These are phyloP conservation scores for Neopestalotiopsis rosae DNA, from an alignment of 2,329 filamentous ascomycete species.

Conservation along the genomic window DNA sequence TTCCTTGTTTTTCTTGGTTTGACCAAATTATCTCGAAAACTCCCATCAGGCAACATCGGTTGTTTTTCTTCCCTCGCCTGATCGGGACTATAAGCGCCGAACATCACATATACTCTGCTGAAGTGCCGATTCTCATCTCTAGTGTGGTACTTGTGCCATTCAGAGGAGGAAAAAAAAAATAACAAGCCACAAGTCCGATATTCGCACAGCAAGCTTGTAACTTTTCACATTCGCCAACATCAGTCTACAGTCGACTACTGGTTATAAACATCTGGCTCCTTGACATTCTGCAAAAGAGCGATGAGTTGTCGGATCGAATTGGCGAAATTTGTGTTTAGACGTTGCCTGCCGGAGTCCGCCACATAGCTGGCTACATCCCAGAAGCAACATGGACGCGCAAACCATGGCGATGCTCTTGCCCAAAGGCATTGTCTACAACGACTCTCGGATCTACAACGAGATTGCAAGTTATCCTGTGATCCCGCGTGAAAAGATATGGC, in stretches of 20 bases:
- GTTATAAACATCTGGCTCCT: background rate
- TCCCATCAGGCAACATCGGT: background rate
- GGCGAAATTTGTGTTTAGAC: conserved; percentile 7
- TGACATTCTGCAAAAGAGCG: background rate
- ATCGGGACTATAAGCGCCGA: background rate
- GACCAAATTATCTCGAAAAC: background rate
- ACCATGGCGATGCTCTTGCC: conserved; percentile 53
- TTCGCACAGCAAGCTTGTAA: background rate
- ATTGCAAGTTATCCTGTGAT: conserved; percentile 57
- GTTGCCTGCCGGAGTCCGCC: conserved; percentile 2
- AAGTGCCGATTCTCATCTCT: background rate
- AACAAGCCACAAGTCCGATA: background rate
- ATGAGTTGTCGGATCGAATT: background rate
- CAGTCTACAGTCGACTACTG: no score
- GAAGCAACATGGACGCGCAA: conserved; percentile 30
- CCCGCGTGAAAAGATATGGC: conserved; percentile 57
- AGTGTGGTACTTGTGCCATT: background rate
- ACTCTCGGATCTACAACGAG: conserved; percentile 55
- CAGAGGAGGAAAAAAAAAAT: background rate
- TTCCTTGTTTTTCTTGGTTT: conserved; percentile 1
- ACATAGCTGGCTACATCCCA: conserved; percentile 21
- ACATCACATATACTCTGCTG: background rate
- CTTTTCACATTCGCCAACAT: conserved; percentile 1
- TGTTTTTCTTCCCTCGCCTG: background rate
- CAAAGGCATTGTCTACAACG: conserved; percentile 63